Percentiles rank a stretch among this genome's conserved stretches.
These are phyloP conservation scores for Kuraishia hungarica DNA, from an alignment of 805 yeast species.

Conservation along the genomic window DNA sequence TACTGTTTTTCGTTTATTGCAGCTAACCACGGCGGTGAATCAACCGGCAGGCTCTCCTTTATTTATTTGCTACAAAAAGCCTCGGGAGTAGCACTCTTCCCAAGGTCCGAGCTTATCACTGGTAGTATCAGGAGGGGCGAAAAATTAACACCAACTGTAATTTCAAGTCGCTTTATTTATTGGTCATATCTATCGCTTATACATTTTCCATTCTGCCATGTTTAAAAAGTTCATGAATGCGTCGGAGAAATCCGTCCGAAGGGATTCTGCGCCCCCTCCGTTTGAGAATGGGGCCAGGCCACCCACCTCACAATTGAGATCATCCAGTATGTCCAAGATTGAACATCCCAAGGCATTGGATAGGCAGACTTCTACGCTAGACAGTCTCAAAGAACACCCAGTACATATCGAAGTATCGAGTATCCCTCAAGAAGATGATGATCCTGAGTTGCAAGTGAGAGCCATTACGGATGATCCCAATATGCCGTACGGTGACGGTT, in stretches of 20 bases:
- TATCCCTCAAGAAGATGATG: conserved; percentile 9
- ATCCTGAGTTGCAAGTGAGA: conserved; percentile 14
- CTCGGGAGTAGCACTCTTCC: too few species aligned
- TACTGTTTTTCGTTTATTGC: background rate
- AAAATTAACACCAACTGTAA: too few species aligned
- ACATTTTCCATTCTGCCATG: background rate
- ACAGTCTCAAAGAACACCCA: conserved; percentile 10
- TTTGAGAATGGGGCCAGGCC: background rate
- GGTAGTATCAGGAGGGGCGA: too few species aligned
- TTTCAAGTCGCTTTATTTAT: too few species aligned
- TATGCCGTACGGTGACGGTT: conserved; percentile 58
- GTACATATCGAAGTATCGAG: conserved; percentile 10
- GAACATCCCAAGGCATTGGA: background rate
- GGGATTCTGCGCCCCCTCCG: background rate
- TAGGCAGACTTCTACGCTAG: background rate
- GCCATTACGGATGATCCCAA: conserved; percentile 12
- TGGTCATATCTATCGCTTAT: background rate
- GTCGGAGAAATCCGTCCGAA: background rate
- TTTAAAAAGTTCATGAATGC: background rate
- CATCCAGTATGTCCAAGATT: background rate
- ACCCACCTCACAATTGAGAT: background rate
- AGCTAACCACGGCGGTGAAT: background rate
- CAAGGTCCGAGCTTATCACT: too few species aligned
- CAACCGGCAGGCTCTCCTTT: background rate
- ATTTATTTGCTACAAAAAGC: too few species aligned